A percentile compares a stretch with the other conserved stretches of the same genome.
These are phyloP conservation scores for Dryadomyces quercivorus DNA, from an alignment of 2,329 filamentous ascomycete species.

Conservation along the genomic window DNA sequence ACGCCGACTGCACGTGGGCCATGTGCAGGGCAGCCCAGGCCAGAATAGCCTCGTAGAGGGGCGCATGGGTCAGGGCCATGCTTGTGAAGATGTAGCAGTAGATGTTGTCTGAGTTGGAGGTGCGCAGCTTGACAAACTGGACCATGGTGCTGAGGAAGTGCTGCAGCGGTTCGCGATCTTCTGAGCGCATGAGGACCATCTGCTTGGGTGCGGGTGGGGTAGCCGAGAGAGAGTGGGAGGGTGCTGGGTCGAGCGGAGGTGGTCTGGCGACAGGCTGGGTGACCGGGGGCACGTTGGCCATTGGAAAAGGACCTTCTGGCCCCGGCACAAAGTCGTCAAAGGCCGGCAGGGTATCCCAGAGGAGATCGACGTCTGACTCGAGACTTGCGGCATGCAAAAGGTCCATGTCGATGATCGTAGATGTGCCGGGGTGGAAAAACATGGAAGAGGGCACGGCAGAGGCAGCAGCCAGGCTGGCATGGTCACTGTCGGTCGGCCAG, in stretches of 20 bases:
- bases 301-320: no score
- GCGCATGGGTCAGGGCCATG: neutral
- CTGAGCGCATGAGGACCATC: neutral
- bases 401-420: neutral
- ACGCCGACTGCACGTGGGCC: neutral
- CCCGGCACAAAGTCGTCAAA: neutral
- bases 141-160: neutral
- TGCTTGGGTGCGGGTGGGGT: neutral
- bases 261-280: no score
- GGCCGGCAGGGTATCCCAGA: neutral
- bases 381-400: neutral
- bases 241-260: no score
- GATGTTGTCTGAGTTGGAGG: conserved; percentile 1
- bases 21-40: neutral
- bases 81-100: conserved; percentile 1
- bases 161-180: conserved; percentile 1
- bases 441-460: no score
- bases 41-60: neutral
- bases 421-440: neutral
- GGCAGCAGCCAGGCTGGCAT: no score
- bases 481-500: neutral
- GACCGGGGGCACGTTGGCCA: no score
- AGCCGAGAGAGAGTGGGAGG: neutral
- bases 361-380: neutral
- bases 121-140: neutral